phyloP scores from a whole-genome alignment of 495 filamentous ascomycete species.

The Tuber magnatum region DNA sequence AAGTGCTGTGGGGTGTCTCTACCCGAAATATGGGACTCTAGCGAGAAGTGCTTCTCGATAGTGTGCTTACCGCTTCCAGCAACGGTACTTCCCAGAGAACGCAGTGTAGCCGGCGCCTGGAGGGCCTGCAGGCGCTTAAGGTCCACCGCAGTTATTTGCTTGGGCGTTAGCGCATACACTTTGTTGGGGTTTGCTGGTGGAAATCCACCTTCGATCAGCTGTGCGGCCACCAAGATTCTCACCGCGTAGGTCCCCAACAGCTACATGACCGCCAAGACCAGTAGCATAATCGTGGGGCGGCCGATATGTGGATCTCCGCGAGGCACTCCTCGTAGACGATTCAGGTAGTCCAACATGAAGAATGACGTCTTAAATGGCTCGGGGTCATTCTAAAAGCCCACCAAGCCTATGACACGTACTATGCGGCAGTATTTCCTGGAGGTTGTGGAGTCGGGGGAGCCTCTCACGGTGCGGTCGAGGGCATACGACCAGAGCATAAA shows the following conservation, averaged over 20 bases:
- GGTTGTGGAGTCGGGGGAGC: background rate
- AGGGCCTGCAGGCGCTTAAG: background rate
- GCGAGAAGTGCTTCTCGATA: background rate
- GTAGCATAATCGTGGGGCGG: background rate
- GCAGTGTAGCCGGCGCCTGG: background rate
- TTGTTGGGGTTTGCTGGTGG: background rate
- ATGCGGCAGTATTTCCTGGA: no score
- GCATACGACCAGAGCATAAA: background rate
- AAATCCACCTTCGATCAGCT: background rate
- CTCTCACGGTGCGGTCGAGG: no score
- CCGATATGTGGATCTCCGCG: rapidly evolving
- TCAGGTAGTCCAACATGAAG: background rate
- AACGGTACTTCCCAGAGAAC: background rate
- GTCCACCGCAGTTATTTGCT: background rate
- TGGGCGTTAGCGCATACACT: background rate
- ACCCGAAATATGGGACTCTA: background rate
- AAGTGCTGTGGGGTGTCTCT: background rate
- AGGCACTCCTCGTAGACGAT: rapidly evolving
- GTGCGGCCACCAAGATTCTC: background rate
- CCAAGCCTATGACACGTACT: background rate
- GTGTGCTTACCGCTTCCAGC: background rate
- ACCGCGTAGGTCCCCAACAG: background rate
- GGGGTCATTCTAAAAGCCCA: background rate
- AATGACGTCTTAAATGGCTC: background rate
- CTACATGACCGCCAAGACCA: background rate